A percentile compares a stretch with the other conserved stretches of the same genome.
phyloP scores from a whole-genome alignment of 164 flowering plant species.

The Vitis rotundifolia region DNA sequence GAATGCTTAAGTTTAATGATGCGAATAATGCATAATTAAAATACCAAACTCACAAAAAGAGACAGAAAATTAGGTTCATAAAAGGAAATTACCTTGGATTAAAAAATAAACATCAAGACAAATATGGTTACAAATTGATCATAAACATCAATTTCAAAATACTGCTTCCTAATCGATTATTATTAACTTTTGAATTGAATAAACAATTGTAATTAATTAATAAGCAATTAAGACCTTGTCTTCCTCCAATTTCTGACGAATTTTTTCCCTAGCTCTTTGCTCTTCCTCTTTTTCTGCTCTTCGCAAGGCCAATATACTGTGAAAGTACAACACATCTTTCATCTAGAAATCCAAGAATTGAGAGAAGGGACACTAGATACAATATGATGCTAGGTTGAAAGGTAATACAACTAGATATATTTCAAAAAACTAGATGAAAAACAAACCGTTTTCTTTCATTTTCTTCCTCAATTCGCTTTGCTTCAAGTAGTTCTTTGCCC shows the following conservation, averaged over 20 bases:
- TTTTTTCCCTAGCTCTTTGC: conserved; percentile 93
- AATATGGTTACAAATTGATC: too few relatives aligned
- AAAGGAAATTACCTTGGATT: too few relatives aligned
- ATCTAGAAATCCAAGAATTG: conserved; percentile 1
- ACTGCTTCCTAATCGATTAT: too few relatives aligned
- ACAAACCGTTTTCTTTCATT: conserved; percentile 96
- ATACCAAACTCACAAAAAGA: too few relatives aligned
- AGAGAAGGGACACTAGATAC: background rate
- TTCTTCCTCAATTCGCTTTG: conserved; percentile 96
- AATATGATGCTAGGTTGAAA: conserved; percentile 1
- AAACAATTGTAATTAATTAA: too few relatives aligned
- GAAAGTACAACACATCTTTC: conserved; percentile 12
- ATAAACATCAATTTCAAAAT: too few relatives aligned
- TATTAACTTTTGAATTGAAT: too few relatives aligned
- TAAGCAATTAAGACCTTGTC: conserved; percentile 65
- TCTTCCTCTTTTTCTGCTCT: conserved; percentile 99
- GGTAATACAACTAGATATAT: background rate
- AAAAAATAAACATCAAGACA: too few relatives aligned
- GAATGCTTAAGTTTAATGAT: too few relatives aligned
- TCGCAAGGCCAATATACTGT: conserved; percentile 77
- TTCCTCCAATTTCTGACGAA: conserved; percentile 94
- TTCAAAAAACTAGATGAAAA: conserved; percentile 5
- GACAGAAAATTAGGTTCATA: too few relatives aligned
- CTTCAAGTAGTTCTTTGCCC: conserved; percentile 95
- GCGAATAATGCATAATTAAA: too few relatives aligned